Conservation (phyloP, 345 rosid genomes). For the Cardamine resedifolia region DNA sequence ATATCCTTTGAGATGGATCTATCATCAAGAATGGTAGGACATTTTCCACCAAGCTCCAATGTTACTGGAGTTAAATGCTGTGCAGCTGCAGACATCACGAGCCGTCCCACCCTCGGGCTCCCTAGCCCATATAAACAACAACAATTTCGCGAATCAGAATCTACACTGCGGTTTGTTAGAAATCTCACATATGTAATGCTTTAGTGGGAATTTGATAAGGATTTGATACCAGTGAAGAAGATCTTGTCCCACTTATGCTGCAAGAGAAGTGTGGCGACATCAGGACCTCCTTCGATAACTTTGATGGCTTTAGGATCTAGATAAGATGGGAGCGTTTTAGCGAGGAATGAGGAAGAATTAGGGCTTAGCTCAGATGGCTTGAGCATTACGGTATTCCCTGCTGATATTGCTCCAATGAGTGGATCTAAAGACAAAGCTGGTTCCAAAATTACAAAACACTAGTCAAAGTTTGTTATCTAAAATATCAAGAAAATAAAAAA, state of each 20-base stretch:
- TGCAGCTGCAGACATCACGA: constrained; percentile 76
- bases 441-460: constrained; percentile 5
- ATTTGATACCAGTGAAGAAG: constrained; percentile 65
- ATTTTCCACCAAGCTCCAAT: constrained; percentile 84
- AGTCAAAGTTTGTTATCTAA: background rate
- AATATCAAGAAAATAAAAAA: background rate
- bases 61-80: constrained; percentile 80
- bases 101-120: constrained; percentile 60
- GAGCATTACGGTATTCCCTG: constrained; percentile 72
- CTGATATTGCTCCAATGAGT: constrained; percentile 76
- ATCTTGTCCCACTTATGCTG: constrained; percentile 81
- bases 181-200: background rate
- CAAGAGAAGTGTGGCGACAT: constrained; percentile 50
- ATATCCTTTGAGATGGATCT: constrained; percentile 44
- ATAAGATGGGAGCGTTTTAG: constrained; percentile 52
- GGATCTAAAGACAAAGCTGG: constrained; percentile 78
- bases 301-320: constrained; percentile 61
- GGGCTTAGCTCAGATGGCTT: constrained; percentile 80
- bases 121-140: constrained; percentile 41
- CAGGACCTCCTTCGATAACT: constrained; percentile 59
- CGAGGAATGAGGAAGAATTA: constrained; percentile 53
- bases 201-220: background rate
- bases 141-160: background rate
- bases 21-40: constrained; percentile 63
- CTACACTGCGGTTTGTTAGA: background rate